These are phyloP conservation scores for Metschnikowia henanensis DNA, from an alignment of 805 yeast species.

Conservation along the genomic window DNA sequence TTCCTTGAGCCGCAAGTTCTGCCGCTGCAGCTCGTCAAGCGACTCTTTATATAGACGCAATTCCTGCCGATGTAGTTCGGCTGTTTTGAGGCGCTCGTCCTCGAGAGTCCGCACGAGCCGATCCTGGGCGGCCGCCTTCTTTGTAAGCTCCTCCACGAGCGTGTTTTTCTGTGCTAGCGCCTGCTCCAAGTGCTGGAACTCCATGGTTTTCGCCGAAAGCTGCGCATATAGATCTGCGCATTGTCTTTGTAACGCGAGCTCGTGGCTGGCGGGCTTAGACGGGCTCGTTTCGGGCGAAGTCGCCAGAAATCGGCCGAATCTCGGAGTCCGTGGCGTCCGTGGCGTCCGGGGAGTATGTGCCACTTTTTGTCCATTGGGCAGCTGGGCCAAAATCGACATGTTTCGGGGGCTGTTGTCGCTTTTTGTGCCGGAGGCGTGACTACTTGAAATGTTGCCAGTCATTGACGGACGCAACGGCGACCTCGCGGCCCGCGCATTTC, in stretches of 20 bases:
- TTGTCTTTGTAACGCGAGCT: slow-evolving; percentile 20
- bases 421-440: background rate
- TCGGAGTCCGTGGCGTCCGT: slow-evolving; percentile 3
- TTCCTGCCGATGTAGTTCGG: slow-evolving; percentile 31
- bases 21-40: slow-evolving; percentile 31
- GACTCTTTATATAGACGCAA: slow-evolving; percentile 32
- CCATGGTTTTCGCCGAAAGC: slow-evolving; percentile 25
- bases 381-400: slow-evolving; percentile 1
- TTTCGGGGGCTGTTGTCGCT: background rate
- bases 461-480: slow-evolving; percentile 5
- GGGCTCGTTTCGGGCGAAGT: background rate
- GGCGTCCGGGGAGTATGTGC: slow-evolving; percentile 5
- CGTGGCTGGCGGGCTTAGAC: slow-evolving; percentile 1
- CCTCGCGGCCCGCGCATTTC: slow-evolving; percentile 5
- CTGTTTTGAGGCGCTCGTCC: slow-evolving; percentile 28
- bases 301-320: background rate
- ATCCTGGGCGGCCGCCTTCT: slow-evolving; percentile 28
- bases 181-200: slow-evolving; percentile 31
- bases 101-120: slow-evolving; percentile 27
- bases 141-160: slow-evolving; percentile 28
- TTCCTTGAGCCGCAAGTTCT: slow-evolving; percentile 18
- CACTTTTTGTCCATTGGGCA: background rate
- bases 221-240: slow-evolving; percentile 35
- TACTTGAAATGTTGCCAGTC: background rate
- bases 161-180: slow-evolving; percentile 28